Evolutionary conservation across 257 asterid genomes (phyloP).

Genomic region (Ilex aquifolium): DNA sequence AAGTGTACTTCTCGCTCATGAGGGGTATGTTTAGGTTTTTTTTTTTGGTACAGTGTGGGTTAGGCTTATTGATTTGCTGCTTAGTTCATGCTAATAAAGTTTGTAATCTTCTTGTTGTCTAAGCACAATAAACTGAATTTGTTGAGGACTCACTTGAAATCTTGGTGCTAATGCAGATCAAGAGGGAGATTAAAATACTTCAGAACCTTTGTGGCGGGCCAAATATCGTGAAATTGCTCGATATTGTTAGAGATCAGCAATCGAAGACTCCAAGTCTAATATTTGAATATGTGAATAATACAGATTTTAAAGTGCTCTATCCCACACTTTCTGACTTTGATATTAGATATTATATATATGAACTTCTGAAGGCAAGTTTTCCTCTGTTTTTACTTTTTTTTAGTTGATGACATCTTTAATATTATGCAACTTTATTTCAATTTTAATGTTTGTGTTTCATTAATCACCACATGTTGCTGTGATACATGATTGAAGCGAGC

Average conservation of each 20-base stretch:
- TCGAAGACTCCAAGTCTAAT: conserved; percentile 93
- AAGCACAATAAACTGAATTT: not conserved
- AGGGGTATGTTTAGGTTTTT: too few relatives aligned
- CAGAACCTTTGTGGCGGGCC: conserved; percentile 94
- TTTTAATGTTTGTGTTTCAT: too few relatives aligned
- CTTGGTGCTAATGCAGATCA: conserved; percentile 52
- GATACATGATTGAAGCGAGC: too few relatives aligned
- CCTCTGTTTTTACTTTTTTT: not conserved
- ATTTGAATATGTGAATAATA: conserved; percentile 83
- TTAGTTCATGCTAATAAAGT: not conserved
- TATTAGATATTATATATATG: conserved; percentile 75
- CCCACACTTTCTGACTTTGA: conserved; percentile 85
- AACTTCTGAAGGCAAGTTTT: conserved; percentile 62
- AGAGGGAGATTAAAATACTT: conserved; percentile 87
- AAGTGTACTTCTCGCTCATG: too few relatives aligned
- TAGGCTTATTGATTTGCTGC: not conserved
- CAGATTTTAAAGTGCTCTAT: conserved; percentile 83
- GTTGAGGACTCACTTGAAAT: conserved; percentile 9
- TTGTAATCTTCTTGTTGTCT: not conserved
- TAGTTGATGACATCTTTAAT: not conserved
- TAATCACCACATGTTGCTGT: too few relatives aligned
- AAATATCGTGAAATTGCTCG: conserved; percentile 88
- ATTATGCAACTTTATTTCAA: too few relatives aligned
- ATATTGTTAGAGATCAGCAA: conserved; percentile 86
- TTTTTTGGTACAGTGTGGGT: too few relatives aligned